Evolutionary conservation across 2,329 filamentous ascomycete genomes (phyloP).

Genomic region (Pseudocercospora eumusae): DNA sequence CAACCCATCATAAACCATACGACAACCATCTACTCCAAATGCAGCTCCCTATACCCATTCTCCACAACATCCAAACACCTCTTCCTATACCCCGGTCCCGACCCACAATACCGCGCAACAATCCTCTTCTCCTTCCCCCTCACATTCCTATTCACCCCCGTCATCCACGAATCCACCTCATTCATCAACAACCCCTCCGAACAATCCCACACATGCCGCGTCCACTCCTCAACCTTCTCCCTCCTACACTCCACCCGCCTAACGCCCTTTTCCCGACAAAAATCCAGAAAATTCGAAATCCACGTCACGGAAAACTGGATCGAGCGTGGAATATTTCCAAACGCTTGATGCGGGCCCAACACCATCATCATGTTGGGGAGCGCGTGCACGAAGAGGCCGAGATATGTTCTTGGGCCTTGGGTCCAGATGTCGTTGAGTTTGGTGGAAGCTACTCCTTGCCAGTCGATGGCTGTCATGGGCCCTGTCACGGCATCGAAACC

Average conservation of each 20-base stretch:
- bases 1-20: not conserved
- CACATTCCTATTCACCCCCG: constrained; percentile 56
- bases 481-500: constrained; percentile 44
- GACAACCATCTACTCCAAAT: not conserved
- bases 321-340: constrained; percentile 42
- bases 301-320: constrained; percentile 36
- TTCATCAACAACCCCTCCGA: constrained; percentile 49
- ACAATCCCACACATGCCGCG: constrained; percentile 50
- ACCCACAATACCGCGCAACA: constrained; percentile 52
- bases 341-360: constrained; percentile 45
- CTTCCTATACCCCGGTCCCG: constrained; percentile 48
- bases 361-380: constrained; percentile 44
- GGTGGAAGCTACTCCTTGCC: constrained; percentile 30
- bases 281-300: constrained; percentile 17
- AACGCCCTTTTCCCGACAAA: constrained; percentile 13
- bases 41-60: constrained; percentile 31
- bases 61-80: constrained; percentile 34
- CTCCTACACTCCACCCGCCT: constrained; percentile 13
- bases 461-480: constrained; percentile 34
- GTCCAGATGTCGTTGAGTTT: constrained; percentile 41
- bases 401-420: constrained; percentile 42
- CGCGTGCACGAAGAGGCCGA: constrained; percentile 36
- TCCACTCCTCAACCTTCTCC: constrained; percentile 22
- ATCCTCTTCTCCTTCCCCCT: constrained; percentile 49
- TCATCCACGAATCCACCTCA: constrained; percentile 59